Conservation (phyloP, 2,329 filamentous ascomycete species). For the Cordyceps cateniannulata region DNA sequence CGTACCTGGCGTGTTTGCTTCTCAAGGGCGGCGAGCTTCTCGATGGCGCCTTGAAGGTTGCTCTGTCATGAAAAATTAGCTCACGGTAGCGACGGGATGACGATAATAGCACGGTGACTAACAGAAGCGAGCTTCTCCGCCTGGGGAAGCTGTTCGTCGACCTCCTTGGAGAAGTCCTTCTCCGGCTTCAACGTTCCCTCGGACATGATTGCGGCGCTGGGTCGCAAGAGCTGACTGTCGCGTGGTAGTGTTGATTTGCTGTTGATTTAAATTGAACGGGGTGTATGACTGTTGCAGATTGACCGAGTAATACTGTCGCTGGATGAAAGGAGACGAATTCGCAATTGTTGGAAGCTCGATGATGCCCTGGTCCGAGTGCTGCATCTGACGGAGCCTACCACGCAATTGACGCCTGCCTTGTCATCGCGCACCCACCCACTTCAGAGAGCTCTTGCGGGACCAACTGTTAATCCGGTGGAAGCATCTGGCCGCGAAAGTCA, state of each 20-base stretch:
- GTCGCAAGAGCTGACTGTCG: slow-evolving; percentile 6
- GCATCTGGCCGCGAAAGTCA: neutral
- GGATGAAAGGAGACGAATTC: neutral
- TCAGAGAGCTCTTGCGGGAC: slow-evolving; percentile 3
- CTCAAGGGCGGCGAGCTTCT: slow-evolving; percentile 86
- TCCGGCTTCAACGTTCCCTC: slow-evolving; percentile 83
- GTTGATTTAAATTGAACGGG: neutral
- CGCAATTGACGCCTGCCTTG: slow-evolving; percentile 12
- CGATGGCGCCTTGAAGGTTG: slow-evolving; percentile 80
- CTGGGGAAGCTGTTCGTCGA: slow-evolving; percentile 84
- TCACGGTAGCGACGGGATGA: slow-evolving; percentile 12
- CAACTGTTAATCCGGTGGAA: slow-evolving; percentile 11
- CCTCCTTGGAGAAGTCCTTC: slow-evolving; percentile 98
- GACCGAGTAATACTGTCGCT: neutral
- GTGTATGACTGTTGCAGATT: neutral
- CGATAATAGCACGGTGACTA: slow-evolving; percentile 29
- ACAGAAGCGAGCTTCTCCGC: slow-evolving; percentile 87
- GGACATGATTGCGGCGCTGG: slow-evolving; percentile 54
- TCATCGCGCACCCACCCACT: slow-evolving; percentile 4
- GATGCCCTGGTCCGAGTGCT: neutral
- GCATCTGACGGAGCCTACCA: slow-evolving; percentile 8
- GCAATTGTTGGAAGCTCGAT: slow-evolving; percentile 9
- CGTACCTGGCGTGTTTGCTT: slow-evolving; percentile 94
- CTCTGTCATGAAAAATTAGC: slow-evolving; percentile 37
- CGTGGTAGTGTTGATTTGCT: neutral